Evolutionary conservation across 2,329 filamentous ascomycete genomes (phyloP), one percentile per base, ranked within the genome.

Genomic region (Dryadomyces quercus-mongolicae): DNA sequence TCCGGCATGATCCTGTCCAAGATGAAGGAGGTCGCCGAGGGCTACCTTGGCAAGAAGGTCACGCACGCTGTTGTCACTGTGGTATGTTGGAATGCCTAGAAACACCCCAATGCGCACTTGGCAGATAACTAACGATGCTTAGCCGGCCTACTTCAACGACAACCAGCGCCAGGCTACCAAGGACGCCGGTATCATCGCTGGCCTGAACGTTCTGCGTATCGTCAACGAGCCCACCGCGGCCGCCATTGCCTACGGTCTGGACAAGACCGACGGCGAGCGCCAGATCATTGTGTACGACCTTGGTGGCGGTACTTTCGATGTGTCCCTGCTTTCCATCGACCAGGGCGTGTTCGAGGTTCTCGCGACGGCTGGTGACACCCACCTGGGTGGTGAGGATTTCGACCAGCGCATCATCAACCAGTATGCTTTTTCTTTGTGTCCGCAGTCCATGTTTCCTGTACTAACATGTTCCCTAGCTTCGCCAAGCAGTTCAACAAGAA

Each of bases 401-500:
- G 92, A 97, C 72, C 90, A 97, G 81, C 86, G 92, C 70, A 81
- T 97, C 71, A 95, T 97, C 77, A 89, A 87, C 80, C 81, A 92
- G 54, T 59, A 55, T 2, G 48, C 51, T 21, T 12, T 20, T 40
- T 2, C 2, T 12, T n/a, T 49, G 10, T 13, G 2, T 13, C n/a
- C 20, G 25, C n/a, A n/a, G 25, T 31, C 25, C 25, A 5, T 31
- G 34, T 45, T 6, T 7, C 1, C 13, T n/a, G 18, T 47, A 4
- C 42, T 45, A 47, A 48, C 43, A 10, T 12, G 7, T n/a, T n/a
- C n/a, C 18, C 6, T 31, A 59, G 57, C 83, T 89, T 97, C 69
- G 85, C 86, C 78, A 96, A 97, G 86, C 78, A 81, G 65, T 97
- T 95, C 84, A 97, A 97, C 85, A 96, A 96, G 86, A 93, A 96